Percentiles rank a stretch among this genome's conserved stretches.
Evolutionary conservation across 176 grass and related monocot genomes (phyloP).

Genomic region (Otatea glauca): DNA sequence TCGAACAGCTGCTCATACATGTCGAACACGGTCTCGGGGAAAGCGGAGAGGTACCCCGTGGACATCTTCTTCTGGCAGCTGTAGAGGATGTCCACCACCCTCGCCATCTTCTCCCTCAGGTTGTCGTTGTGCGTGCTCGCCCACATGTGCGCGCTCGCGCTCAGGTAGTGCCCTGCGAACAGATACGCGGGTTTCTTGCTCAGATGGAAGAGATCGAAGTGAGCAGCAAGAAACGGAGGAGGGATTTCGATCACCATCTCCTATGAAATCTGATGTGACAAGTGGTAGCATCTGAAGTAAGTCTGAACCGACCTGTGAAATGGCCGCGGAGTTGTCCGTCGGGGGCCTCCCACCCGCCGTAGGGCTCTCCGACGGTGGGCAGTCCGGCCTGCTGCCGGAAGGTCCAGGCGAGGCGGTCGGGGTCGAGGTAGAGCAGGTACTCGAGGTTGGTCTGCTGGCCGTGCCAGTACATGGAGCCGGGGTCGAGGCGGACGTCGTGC

Average conservation of each 20-base stretch:
- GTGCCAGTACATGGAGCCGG: conserved; percentile 49
- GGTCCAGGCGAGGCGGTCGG: conserved; percentile 67
- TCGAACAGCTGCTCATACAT: conserved; percentile 61
- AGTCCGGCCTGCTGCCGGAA: conserved; percentile 61
- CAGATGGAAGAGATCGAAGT: background rate
- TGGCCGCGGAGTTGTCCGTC: conserved; percentile 63
- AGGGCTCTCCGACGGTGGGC: conserved; percentile 50
- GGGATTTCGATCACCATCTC: background rate
- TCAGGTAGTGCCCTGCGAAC: conserved; percentile 84
- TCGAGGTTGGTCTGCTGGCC: conserved; percentile 70
- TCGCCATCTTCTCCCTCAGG: conserved; percentile 63
- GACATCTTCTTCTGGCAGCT: conserved; percentile 75
- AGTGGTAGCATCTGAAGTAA: no score
- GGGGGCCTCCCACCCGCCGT: conserved; percentile 69
- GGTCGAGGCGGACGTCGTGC: conserved; percentile 46
- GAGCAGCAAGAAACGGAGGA: background rate
- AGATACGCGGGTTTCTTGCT: background rate
- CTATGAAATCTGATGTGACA: background rate
- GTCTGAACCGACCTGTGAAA: conserved; percentile 53
- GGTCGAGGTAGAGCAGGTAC: conserved; percentile 71
- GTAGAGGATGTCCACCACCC: conserved; percentile 66
- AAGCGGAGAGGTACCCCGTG: conserved; percentile 82
- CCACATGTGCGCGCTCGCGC: conserved; percentile 73
- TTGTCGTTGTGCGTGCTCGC: conserved; percentile 70
- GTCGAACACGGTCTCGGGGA: conserved; percentile 74